These are phyloP conservation scores for Xylariaceae sp. DNA, from an alignment of 2,329 filamentous ascomycete genomes.

Conservation along the genomic window DNA sequence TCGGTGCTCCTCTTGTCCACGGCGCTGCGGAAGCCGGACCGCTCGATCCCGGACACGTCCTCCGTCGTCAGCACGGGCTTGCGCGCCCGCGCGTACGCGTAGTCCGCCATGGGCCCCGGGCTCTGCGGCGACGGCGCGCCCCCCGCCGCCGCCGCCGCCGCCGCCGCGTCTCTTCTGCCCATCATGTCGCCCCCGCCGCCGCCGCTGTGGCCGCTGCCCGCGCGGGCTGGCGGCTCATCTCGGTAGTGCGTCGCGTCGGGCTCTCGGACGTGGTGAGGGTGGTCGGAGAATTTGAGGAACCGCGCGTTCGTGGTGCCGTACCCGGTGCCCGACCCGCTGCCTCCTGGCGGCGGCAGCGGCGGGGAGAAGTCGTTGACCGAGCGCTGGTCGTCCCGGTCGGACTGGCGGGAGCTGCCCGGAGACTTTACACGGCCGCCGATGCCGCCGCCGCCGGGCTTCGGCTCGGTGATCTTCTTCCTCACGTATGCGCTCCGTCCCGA, in stretches of 20 bases:
- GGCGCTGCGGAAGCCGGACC: slow-evolving; percentile 42
- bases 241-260: slow-evolving; percentile 20
- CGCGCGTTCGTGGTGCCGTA: slow-evolving; percentile 36
- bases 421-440: slow-evolving; percentile 28
- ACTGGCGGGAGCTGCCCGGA: slow-evolving; percentile 22
- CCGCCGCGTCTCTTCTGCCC: slow-evolving; percentile 24
- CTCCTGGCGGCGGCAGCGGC: no score
- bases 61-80: slow-evolving; percentile 39
- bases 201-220: slow-evolving; percentile 27
- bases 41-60: slow-evolving; percentile 47
- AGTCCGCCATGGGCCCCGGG: slow-evolving; percentile 32
- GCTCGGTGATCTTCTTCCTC: slow-evolving; percentile 50
- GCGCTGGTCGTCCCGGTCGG: slow-evolving; percentile 32
- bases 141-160: slow-evolving; percentile 31
- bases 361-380: slow-evolving; percentile 30
- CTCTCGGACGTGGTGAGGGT: slow-evolving; percentile 30
- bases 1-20: slow-evolving; percentile 51
- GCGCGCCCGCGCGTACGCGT: slow-evolving; percentile 35
- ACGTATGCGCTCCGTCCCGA: slow-evolving; percentile 52
- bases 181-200: slow-evolving; percentile 31
- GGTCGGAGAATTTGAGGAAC: slow-evolving; percentile 39
- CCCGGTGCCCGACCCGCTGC: slow-evolving; percentile 31
- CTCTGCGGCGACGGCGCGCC: slow-evolving; percentile 17
- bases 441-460: slow-evolving; percentile 28
- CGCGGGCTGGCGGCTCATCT: slow-evolving; percentile 16